phyloP scores from a whole-genome alignment of 495 filamentous ascomycete genomes.

The Penicilliopsis zonata region DNA sequence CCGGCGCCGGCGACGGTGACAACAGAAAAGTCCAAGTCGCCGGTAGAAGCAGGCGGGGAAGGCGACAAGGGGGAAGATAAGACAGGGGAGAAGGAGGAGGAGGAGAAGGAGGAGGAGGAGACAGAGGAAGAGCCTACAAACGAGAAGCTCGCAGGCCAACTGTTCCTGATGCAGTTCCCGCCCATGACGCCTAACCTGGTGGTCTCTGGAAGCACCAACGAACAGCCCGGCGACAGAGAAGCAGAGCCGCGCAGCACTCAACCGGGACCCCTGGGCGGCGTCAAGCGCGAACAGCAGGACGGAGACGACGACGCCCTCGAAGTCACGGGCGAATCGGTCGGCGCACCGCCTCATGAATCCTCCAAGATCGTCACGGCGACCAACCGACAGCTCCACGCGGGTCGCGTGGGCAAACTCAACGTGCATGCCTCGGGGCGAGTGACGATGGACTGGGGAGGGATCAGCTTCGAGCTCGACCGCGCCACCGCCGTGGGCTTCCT shows the following conservation, averaged over 20 bases:
- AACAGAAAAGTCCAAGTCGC: slow-evolving; percentile 5
- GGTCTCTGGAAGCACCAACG: slow-evolving; percentile 13
- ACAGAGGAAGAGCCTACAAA: slow-evolving; percentile 16
- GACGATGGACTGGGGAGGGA: slow-evolving; percentile 38
- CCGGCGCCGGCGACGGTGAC: slow-evolving; percentile 5
- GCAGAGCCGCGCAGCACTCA: slow-evolving; percentile 1
- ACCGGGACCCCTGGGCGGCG: slow-evolving; percentile 1
- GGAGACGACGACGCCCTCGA: slow-evolving; percentile 19
- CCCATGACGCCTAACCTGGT: slow-evolving; percentile 39
- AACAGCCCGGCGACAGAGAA: slow-evolving; percentile 4
- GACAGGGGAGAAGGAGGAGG: slow-evolving; percentile 13
- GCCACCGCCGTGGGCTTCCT: slow-evolving; percentile 31
- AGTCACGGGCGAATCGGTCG: slow-evolving; percentile 15
- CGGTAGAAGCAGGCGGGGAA: slow-evolving; percentile 5
- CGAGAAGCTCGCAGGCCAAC: slow-evolving; percentile 24
- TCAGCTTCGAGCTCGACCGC: slow-evolving; percentile 32
- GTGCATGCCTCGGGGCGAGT: slow-evolving; percentile 38
- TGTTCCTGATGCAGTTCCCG: slow-evolving; percentile 45
- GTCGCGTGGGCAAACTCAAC: slow-evolving; percentile 42
- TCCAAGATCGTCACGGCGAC: slow-evolving; percentile 26
- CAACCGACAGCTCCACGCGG: slow-evolving; percentile 37
- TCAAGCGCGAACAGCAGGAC: slow-evolving; percentile 29
- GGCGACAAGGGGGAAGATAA: slow-evolving; percentile 8
- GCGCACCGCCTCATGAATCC: slow-evolving; percentile 5
- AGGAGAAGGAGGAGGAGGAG: slow-evolving; percentile 6